These are phyloP conservation scores for Exserohilum turcica DNA, from an alignment of 2,329 filamentous ascomycete species.

Conservation along the genomic window DNA sequence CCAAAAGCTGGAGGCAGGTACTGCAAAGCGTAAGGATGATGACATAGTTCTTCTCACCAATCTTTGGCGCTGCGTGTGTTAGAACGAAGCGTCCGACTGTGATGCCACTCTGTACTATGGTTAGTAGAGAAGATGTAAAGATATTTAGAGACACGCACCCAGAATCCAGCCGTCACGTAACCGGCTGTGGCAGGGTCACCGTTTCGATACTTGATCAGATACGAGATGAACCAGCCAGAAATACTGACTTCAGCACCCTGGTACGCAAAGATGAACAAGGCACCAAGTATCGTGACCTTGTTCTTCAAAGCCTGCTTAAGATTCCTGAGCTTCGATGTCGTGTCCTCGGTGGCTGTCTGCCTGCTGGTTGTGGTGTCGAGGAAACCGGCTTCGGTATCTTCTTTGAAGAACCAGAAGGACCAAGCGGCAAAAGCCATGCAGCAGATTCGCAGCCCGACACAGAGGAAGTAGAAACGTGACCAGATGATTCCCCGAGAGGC, in stretches of 20 bases:
- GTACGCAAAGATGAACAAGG: constrained; percentile 83
- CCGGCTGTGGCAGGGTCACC: constrained; percentile 74
- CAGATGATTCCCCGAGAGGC: constrained; percentile 66
- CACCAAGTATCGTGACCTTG: constrained; percentile 71
- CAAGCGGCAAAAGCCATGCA: constrained; percentile 66
- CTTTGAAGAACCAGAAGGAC: constrained; percentile 73
- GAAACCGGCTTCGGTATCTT: constrained; percentile 58
- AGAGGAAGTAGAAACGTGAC: constrained; percentile 75
- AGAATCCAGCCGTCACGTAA: constrained; percentile 75
- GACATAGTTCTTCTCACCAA: constrained; percentile 75
- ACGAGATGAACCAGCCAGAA: constrained; percentile 85
- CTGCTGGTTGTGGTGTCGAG: constrained; percentile 53
- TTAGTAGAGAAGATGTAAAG: constrained; percentile 9
- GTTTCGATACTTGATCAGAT: constrained; percentile 73
- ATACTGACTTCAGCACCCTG: constrained; percentile 84
- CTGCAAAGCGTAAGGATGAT: constrained; percentile 66
- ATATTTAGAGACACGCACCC: constrained; percentile 49
- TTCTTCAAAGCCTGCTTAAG: constrained; percentile 58
- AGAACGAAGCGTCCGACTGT: constrained; percentile 76
- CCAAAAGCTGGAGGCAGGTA: constrained; percentile 72
- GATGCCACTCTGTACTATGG: constrained; percentile 66
- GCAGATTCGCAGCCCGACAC: constrained; percentile 61
- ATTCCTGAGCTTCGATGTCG: constrained; percentile 54
- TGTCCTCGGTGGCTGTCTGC: constrained; percentile 43
- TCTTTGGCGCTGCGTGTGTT: constrained; percentile 65